Conservation (phyloP, 176 grass and related monocot genomes). For the Oryza meridionalis region DNA sequence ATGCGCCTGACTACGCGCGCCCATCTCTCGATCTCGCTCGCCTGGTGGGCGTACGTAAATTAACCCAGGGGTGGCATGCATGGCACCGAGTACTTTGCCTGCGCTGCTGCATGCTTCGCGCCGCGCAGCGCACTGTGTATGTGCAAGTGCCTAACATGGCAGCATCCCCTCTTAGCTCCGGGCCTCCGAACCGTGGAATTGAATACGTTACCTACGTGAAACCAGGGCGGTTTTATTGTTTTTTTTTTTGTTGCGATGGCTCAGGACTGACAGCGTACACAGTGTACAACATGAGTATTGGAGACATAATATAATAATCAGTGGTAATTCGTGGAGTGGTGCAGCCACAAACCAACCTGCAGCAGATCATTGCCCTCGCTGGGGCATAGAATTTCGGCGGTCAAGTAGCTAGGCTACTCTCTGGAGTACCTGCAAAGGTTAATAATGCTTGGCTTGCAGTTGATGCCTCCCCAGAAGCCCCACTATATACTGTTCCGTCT, state of each 20-base stretch:
- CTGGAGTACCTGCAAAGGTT: background rate
- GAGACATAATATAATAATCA: background rate
- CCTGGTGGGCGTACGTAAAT: background rate
- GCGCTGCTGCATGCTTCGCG: background rate
- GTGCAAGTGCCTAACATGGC: background rate
- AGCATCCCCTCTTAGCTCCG: background rate
- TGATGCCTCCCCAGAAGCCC: background rate
- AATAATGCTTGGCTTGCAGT: background rate
- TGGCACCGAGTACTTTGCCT: background rate
- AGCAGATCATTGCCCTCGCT: background rate
- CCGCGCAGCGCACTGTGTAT: background rate
- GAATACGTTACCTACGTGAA: background rate
- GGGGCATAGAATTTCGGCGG: background rate
- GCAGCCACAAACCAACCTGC: background rate
- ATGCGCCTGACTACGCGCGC: background rate
- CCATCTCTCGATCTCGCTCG: background rate
- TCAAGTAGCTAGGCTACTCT: background rate
- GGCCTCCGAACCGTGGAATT: background rate
- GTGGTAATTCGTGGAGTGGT: background rate
- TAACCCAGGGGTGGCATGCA: slow-evolving; percentile 1
- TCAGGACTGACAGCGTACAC: background rate
- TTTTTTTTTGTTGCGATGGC: background rate
- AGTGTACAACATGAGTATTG: background rate
- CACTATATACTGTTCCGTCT: background rate
- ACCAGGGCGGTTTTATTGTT: background rate